Base-by-base conservation (phyloP, 31 red algal species). In the Porphyra umbilicalis region DNA sequence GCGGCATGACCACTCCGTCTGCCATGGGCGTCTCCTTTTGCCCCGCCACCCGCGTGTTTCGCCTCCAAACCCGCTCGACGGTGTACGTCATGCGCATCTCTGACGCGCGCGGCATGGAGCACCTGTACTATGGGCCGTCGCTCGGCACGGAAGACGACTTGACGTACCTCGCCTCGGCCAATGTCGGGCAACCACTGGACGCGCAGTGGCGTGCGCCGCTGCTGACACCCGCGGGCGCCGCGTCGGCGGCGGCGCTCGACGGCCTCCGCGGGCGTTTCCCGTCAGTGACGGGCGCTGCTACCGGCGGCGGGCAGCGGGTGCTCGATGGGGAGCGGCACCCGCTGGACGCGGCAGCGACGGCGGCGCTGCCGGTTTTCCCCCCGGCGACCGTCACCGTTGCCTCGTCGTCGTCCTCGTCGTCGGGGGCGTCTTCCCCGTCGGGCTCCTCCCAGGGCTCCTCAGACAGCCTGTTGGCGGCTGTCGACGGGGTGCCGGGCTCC, bases 71-170 rank as follows among this genome's bases (percentile, higher is more conserved):
- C 18, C 37, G 42, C 7, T 30, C 31, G 29, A 71, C 81, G n/a
- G 37, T 78, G 81, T 88, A 88, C 35, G 39, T 77, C 40, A 84
- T 88, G 36, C 79, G 86, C 30, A 35, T 88, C 10, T 76, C 84
- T 5, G 86, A 88, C 33, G 35, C 71, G 1, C 81, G 86, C 29
- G 42, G 57, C 20, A 29, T 88, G 39, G 86, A 88, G 77, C 86
- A 88, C 76, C 36, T 88, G 9, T 88, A 83, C 29, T 88, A 79
- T 42, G 86, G 86, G 10, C 37, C 81, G 33, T n/a, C 34, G 76
- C 81, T 88, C 30, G 40, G 35, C 8, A 11, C 38, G 42, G 86
- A 81, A 14, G 86, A 88, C 78, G 80, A 88, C 35, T 35, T 88
- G 67, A 79, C 86, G 9, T 88, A 84, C 38, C 80, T 88, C 36